Conservation (phyloP, 805 yeast species). For the Starmerella apis region DNA sequence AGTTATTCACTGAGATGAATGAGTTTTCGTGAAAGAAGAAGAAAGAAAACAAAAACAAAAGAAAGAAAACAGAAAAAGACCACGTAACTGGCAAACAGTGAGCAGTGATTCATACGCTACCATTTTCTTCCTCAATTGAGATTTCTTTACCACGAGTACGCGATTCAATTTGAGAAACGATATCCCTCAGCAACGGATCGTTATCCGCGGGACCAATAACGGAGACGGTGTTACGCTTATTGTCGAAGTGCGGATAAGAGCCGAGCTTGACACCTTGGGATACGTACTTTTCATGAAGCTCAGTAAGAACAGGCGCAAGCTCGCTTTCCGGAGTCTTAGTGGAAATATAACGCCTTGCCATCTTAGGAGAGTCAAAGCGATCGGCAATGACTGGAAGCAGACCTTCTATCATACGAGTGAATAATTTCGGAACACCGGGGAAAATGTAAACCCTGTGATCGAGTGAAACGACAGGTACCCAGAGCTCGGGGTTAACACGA, state of each 20-base stretch:
- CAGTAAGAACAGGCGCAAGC: conserved; percentile 53
- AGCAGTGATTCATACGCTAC: no score
- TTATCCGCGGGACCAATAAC: conserved; percentile 47
- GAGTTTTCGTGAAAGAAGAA: not conserved
- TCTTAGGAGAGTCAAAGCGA: conserved; percentile 34
- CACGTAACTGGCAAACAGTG: no score
- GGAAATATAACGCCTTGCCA: conserved; percentile 42
- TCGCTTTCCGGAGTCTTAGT: conserved; percentile 54
- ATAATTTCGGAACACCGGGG: conserved; percentile 78
- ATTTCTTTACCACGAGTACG: conserved; percentile 50
- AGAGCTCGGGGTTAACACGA: conserved; percentile 44
- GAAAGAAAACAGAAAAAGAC: no score
- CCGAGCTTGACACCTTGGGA: conserved; percentile 55
- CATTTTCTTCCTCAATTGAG: conserved; percentile 45
- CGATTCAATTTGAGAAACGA: conserved; percentile 41
- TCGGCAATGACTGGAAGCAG: conserved; percentile 34
- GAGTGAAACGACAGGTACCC: conserved; percentile 81
- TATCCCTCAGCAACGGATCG: conserved; percentile 34
- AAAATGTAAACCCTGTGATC: conserved; percentile 54
- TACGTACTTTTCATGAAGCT: conserved; percentile 40
- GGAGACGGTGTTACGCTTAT: conserved; percentile 59
- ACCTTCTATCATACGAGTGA: conserved; percentile 43
- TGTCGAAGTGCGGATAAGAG: conserved; percentile 68
- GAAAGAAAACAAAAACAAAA: no score
- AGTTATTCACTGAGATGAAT: not conserved